A percentile compares a stretch with the other conserved stretches of the same genome.
Conservation (phyloP, 2,329 filamentous ascomycete genomes). For the Fusarium odoratissimum region DNA sequence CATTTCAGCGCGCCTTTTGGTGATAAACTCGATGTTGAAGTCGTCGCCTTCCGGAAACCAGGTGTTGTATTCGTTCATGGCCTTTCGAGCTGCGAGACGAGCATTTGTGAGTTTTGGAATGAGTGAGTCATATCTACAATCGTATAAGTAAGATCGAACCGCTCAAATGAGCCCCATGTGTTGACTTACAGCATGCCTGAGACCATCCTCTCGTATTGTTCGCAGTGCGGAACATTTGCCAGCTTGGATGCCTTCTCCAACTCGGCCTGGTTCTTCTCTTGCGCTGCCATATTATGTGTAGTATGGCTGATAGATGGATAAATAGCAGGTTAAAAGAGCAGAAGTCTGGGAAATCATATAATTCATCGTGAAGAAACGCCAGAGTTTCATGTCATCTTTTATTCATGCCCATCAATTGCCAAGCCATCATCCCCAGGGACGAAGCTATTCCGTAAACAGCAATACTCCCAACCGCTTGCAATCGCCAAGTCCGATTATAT, state of each 20-base stretch:
- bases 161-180: rapidly evolving
- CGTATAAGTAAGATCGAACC: rapidly evolving
- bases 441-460: constrained; percentile 23
- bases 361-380: rapidly evolving
- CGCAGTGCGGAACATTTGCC: constrained; percentile 65
- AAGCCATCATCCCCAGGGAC: neutral
- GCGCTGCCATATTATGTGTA: constrained; percentile 10
- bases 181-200: constrained; percentile 66
- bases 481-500: constrained; percentile 1
- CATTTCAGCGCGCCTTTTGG: constrained; percentile 47
- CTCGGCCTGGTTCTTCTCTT: constrained; percentile 19
- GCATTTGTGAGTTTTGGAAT: constrained; percentile 56
- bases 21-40: neutral
- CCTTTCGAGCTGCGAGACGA: constrained; percentile 61
- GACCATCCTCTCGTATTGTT: constrained; percentile 74
- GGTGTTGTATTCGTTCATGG: constrained; percentile 65
- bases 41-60: constrained; percentile 55
- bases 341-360: rapidly evolving
- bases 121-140: constrained; percentile 58
- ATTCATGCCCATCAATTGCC: neutral
- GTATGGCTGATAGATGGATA: rapidly evolving
- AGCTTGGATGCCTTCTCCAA: constrained; percentile 45
- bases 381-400: neutral
- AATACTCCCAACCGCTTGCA: constrained; percentile 6
- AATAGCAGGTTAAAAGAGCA: rapidly evolving